Percentiles rank a stretch among this genome's conserved stretches.
Evolutionary conservation across 495 filamentous ascomycete genomes (phyloP).

Genomic region (Xylaria flabelliformis): DNA sequence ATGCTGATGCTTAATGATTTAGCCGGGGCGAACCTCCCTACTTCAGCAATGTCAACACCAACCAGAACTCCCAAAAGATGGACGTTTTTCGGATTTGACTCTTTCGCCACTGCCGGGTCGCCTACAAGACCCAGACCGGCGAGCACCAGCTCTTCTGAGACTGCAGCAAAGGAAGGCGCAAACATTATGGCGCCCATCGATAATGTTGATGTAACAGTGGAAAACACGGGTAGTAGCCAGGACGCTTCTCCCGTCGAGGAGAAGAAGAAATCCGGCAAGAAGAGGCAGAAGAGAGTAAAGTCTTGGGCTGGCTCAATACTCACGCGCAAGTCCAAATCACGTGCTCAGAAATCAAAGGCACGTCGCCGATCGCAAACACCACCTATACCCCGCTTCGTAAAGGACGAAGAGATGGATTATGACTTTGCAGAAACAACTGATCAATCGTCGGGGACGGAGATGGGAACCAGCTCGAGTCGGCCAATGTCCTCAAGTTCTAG

Average conservation of each 20-base stretch:
- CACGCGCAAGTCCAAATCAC: conserved; percentile 65
- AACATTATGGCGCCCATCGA: conserved; percentile 27
- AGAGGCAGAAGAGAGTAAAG: conserved; percentile 80
- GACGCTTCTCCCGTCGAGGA: conserved; percentile 22
- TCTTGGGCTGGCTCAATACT: conserved; percentile 82
- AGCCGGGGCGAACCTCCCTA: conserved; percentile 36
- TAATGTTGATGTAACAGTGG: conserved; percentile 8
- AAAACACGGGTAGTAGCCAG: background rate
- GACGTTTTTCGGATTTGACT: conserved; percentile 62
- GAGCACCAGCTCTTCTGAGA: conserved; percentile 47
- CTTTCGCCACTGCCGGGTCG: conserved; percentile 47
- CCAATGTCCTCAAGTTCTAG: background rate
- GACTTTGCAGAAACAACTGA: conserved; percentile 32
- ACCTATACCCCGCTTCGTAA: conserved; percentile 37
- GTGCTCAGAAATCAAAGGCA: conserved; percentile 49
- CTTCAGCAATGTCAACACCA: conserved; percentile 51
- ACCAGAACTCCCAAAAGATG: conserved; percentile 57
- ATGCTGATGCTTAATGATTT: conserved; percentile 54
- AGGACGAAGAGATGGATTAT: conserved; percentile 33
- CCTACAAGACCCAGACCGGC: conserved; percentile 49
- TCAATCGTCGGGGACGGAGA: conserved; percentile 34
- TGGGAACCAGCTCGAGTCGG: background rate
- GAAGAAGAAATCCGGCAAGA: conserved; percentile 59
- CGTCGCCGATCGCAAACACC: conserved; percentile 49
- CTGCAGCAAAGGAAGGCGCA: conserved; percentile 34